phyloP scores from a whole-genome alignment of 805 yeast genomes.

The Spathaspora hagerdaliae region DNA sequence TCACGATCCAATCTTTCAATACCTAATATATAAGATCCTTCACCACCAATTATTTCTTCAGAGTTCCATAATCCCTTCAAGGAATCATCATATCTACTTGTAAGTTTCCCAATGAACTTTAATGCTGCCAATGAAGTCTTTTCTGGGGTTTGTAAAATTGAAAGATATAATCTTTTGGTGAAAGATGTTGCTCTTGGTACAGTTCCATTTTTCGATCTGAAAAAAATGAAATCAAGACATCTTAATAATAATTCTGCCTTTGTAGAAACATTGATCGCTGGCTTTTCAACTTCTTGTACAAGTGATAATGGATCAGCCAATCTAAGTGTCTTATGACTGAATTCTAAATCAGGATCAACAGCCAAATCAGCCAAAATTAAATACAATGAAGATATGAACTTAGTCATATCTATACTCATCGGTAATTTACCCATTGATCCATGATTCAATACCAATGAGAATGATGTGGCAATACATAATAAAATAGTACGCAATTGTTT shows the following conservation, averaged over 20 bases:
- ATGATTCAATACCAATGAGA: constrained; percentile 77
- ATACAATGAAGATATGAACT: constrained; percentile 75
- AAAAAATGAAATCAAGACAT: constrained; percentile 77
- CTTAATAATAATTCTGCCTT: constrained; percentile 79
- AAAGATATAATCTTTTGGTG: constrained; percentile 70
- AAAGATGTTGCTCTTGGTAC: constrained; percentile 71
- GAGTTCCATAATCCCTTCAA: constrained; percentile 76
- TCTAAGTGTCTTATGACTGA: constrained; percentile 75
- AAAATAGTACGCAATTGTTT: constrained; percentile 66
- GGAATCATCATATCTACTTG: constrained; percentile 63
- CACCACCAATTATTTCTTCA: constrained; percentile 84
- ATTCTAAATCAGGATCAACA: constrained; percentile 79
- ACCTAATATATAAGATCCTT: constrained; percentile 53
- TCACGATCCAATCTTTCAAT: constrained; percentile 41
- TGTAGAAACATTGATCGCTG: constrained; percentile 82
- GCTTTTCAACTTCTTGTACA: constrained; percentile 41
- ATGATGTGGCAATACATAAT: constrained; percentile 84
- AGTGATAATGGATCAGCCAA: constrained; percentile 68
- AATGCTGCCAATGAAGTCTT: constrained; percentile 76
- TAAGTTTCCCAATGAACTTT: constrained; percentile 73
- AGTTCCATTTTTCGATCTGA: constrained; percentile 67
- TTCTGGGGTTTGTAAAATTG: constrained; percentile 76
- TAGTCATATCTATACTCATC: constrained; percentile 65
- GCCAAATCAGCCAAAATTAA: constrained; percentile 62
- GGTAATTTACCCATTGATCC: constrained; percentile 55